These are phyloP conservation scores for Dactylellina drechsleri DNA, from an alignment of 2,329 filamentous ascomycete genomes.

Conservation along the genomic window DNA sequence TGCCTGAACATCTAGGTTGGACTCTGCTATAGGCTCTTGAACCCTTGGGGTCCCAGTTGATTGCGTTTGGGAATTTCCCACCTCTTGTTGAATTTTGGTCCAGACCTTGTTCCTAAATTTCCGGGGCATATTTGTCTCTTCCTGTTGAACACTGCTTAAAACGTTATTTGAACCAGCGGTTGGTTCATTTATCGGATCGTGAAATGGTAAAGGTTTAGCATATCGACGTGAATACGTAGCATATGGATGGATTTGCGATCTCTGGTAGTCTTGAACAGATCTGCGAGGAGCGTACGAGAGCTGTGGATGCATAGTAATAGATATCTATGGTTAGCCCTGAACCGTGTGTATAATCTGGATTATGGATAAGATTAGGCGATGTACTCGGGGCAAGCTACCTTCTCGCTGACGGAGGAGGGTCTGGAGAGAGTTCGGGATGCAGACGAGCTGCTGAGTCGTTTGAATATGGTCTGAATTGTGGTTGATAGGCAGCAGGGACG, in stretches of 20 bases:
- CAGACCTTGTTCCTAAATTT: neutral
- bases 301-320: slow-evolving; percentile 36
- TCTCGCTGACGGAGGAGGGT: slow-evolving; percentile 12
- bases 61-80: neutral
- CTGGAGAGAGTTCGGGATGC: slow-evolving; percentile 10
- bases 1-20: too few species aligned
- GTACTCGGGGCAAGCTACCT: slow-evolving; percentile 28
- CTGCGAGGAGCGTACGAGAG: slow-evolving; percentile 25
- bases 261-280: slow-evolving; percentile 1
- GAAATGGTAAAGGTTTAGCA: slow-evolving; percentile 36
- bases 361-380: neutral
- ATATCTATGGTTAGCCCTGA: slow-evolving; percentile 23
- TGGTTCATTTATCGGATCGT: slow-evolving; percentile 43
- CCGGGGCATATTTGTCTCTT: neutral
- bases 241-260: slow-evolving; percentile 33
- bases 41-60: neutral
- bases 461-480: slow-evolving; percentile 41
- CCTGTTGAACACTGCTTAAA: neutral
- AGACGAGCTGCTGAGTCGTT: slow-evolving; percentile 35
- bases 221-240: slow-evolving; percentile 33
- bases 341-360: neutral
- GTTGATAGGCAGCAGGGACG: slow-evolving; percentile 27
- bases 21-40: neutral
- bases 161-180: neutral
- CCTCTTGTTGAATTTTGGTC: neutral